phyloP scores from a whole-genome alignment of 2,329 filamentous ascomycete genomes.

The Phaeosphaeria sp. region DNA sequence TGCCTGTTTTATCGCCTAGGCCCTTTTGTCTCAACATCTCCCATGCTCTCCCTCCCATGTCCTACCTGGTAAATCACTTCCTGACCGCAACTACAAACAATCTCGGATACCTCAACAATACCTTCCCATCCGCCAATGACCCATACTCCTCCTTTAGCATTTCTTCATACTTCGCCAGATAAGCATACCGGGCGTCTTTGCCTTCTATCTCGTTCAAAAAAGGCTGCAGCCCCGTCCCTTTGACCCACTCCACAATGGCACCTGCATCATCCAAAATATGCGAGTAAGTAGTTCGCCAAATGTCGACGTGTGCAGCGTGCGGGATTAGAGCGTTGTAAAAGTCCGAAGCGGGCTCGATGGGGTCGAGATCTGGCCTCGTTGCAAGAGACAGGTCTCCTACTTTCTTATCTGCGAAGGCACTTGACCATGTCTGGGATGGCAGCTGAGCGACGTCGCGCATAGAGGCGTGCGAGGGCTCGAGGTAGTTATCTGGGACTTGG shows the following conservation, averaged over 20 bases:
- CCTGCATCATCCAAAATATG: slow-evolving; percentile 58
- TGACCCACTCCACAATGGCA: slow-evolving; percentile 67
- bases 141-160: slow-evolving; percentile 56
- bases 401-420: slow-evolving; percentile 24
- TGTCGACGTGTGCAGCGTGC: slow-evolving; percentile 50
- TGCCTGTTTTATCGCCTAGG: too few relatives aligned
- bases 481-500: slow-evolving; percentile 62
- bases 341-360: slow-evolving; percentile 56
- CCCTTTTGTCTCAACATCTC: too few relatives aligned
- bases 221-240: slow-evolving; percentile 63
- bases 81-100: slow-evolving; percentile 60
- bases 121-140: slow-evolving; percentile 57
- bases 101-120: slow-evolving; percentile 63
- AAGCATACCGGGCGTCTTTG: slow-evolving; percentile 50
- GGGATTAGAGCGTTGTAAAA: slow-evolving; percentile 60
- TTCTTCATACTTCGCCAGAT: slow-evolving; percentile 56
- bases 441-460: slow-evolving; percentile 56
- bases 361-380: slow-evolving; percentile 50
- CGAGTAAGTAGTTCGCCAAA: slow-evolving; percentile 64
- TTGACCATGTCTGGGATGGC: slow-evolving; percentile 49
- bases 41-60: too few relatives aligned
- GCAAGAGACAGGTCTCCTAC: slow-evolving; percentile 21
- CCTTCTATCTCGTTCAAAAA: slow-evolving; percentile 59
- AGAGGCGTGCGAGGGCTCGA: slow-evolving; percentile 56
- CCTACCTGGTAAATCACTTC: too few relatives aligned